These are phyloP conservation scores for Schizochytrium sp. DNA, from an alignment of 108 stramenopile species.

Conservation along the genomic window DNA sequence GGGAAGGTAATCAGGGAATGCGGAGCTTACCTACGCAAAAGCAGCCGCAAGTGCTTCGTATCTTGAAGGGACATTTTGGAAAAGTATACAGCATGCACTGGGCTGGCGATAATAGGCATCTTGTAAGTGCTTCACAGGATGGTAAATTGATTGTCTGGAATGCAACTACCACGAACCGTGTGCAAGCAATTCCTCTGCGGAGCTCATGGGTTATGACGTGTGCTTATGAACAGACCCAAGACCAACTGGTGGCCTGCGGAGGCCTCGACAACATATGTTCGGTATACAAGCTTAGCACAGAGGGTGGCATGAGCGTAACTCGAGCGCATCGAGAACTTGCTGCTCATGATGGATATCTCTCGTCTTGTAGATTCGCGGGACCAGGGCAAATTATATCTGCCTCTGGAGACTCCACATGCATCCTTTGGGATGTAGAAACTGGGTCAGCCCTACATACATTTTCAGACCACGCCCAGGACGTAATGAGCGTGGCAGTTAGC, in stretches of 20 bases:
- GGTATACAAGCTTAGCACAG: constrained; percentile 84
- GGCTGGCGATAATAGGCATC: constrained; percentile 81
- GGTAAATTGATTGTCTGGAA: constrained; percentile 99
- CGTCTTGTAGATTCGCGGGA: constrained; percentile 95
- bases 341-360: constrained; percentile 96
- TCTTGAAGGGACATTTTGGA: constrained; percentile 94
- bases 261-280: constrained; percentile 99
- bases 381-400: constrained; percentile 85
- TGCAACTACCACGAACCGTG: constrained; percentile 60
- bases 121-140: constrained; percentile 94
- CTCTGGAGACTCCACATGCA: constrained; percentile 95
- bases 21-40: background rate
- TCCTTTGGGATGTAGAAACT: constrained; percentile 92
- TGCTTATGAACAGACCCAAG: constrained; percentile 91
- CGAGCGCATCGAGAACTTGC: constrained; percentile 88
- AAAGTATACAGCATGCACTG: constrained; percentile 98
- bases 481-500: constrained; percentile 87
- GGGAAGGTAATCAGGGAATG: background rate
- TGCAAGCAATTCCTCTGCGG: constrained; percentile 88
- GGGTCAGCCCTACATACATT: constrained; percentile 84
- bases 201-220: constrained; percentile 99
- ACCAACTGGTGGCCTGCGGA: constrained; percentile 93
- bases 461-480: constrained; percentile 94
- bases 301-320: constrained; percentile 65
- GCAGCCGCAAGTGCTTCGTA: constrained; percentile 74